Conservation (phyloP, 2,329 filamentous ascomycete genomes). For the Botrytis aclada region DNA sequence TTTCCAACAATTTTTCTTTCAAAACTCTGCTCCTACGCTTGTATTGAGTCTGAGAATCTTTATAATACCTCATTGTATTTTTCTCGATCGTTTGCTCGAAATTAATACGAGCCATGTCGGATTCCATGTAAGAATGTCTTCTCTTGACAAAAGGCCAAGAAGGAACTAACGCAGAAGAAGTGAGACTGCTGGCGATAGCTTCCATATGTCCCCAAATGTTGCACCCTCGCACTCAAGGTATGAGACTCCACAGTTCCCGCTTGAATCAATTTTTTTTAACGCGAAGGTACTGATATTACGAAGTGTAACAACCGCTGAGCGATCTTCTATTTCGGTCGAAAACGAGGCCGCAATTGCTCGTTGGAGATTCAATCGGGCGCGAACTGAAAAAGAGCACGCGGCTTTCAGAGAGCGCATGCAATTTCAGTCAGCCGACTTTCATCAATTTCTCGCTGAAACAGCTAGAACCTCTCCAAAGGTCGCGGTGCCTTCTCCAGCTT, state of each 20-base stretch:
- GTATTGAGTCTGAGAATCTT: not conserved
- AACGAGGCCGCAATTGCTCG: not conserved
- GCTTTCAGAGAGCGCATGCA: not conserved
- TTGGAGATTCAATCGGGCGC: not conserved
- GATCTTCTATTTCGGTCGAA: not conserved
- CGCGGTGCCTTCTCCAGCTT: not conserved
- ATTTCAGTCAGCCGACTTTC: constrained; percentile 7
- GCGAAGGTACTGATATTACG: not conserved
- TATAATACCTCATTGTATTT: not conserved
- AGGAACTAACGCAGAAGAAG: not conserved
- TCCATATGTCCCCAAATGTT: not conserved
- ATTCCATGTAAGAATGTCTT: not conserved
- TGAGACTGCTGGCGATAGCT: not conserved
- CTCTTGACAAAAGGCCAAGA: not conserved
- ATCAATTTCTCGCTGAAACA: not conserved
- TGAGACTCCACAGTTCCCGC: not conserved
- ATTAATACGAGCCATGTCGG: not conserved
- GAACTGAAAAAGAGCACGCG: not conserved
- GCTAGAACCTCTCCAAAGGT: not conserved
- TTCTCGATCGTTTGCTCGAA: not conserved
- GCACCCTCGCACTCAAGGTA: not conserved
- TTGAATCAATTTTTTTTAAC: not conserved
- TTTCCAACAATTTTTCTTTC: not conserved
- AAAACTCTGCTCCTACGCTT: too few relatives aligned
- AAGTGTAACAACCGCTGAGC: not conserved